Conservation (phyloP, 352 stramenopile genomes). For the Globisporangium barbulae region DNA sequence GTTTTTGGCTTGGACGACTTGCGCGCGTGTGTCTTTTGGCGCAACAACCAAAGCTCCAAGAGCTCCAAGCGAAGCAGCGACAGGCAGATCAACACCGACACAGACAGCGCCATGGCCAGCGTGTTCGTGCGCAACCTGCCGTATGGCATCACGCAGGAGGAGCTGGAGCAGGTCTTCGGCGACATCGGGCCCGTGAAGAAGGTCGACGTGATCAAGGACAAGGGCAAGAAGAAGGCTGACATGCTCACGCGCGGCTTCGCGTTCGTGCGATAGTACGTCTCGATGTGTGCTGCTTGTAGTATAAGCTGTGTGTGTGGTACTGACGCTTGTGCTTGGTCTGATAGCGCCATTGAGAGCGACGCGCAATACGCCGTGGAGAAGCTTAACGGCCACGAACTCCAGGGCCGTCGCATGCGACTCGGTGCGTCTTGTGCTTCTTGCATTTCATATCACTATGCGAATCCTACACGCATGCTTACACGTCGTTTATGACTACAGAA, state of each 20-base stretch:
- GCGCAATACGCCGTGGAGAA: constrained; percentile 68
- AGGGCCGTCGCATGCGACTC: constrained; percentile 77
- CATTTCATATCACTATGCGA: background rate
- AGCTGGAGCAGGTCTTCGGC: constrained; percentile 81
- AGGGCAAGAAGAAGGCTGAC: constrained; percentile 80
- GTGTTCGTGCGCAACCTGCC: constrained; percentile 87
- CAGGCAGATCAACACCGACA: background rate
- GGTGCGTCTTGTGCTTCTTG: constrained; percentile 31
- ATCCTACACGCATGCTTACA: background rate
- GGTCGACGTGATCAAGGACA: constrained; percentile 88
- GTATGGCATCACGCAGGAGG: constrained; percentile 81
- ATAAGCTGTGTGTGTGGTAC: background rate
- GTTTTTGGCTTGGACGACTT: constrained; percentile 1
- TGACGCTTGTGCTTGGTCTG: constrained; percentile 5
- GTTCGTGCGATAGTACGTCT: constrained; percentile 83
- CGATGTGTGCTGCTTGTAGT: background rate
- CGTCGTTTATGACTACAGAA: constrained; percentile 26
- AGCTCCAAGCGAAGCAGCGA: background rate
- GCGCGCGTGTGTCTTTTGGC: constrained; percentile 10
- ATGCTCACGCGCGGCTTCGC: constrained; percentile 81
- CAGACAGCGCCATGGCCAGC: constrained; percentile 33
- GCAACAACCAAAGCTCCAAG: constrained; percentile 11
- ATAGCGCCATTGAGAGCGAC: constrained; percentile 70
- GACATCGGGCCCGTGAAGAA: constrained; percentile 82
- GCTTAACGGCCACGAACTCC: constrained; percentile 71